phyloP scores from a whole-genome alignment of 1,284 basidiomycete species.

The Acaromyces ingoldii region DNA sequence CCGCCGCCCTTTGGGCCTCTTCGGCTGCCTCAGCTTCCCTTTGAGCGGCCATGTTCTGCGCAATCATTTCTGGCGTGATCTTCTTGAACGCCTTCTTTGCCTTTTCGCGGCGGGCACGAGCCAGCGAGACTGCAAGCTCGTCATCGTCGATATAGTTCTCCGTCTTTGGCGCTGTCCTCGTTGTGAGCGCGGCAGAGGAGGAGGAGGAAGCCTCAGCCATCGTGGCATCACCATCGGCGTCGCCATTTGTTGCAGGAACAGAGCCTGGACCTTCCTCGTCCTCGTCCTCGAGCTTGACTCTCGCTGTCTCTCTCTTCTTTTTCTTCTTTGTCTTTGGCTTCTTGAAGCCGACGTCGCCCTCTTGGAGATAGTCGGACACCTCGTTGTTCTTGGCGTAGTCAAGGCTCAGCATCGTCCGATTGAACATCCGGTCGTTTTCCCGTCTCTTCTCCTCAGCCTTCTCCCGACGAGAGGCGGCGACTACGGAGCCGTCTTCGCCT shows the following conservation, averaged over 20 bases:
- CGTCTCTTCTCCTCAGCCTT: constrained; percentile 56
- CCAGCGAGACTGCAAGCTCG: constrained; percentile 87
- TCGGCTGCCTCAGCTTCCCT: constrained; percentile 60
- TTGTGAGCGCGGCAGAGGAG: background rate
- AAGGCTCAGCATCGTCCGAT: constrained; percentile 75
- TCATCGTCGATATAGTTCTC: constrained; percentile 90
- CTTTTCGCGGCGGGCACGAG: constrained; percentile 75
- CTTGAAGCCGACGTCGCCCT: constrained; percentile 88
- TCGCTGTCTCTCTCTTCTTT: constrained; percentile 84
- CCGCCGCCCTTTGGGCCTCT: constrained; percentile 53
- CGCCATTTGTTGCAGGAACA: constrained; percentile 34
- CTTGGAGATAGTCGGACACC: constrained; percentile 78
- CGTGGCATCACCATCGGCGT: constrained; percentile 53
- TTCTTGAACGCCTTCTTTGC: constrained; percentile 69
- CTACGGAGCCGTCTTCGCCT: too few relatives aligned
- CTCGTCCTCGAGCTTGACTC: constrained; percentile 65
- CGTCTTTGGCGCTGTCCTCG: constrained; percentile 7
- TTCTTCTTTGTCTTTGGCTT: constrained; percentile 72
- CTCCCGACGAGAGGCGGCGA: too few relatives aligned
- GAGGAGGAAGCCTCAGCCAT: constrained; percentile 55
- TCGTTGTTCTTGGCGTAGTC: constrained; percentile 84
- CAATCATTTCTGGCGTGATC: constrained; percentile 76
- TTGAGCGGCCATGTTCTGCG: constrained; percentile 61
- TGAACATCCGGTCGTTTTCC: constrained; percentile 61
- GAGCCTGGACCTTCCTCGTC: constrained; percentile 53